Evolutionary conservation across 495 filamentous ascomycete species (phyloP).

Genomic region (Poronia punctata): DNA sequence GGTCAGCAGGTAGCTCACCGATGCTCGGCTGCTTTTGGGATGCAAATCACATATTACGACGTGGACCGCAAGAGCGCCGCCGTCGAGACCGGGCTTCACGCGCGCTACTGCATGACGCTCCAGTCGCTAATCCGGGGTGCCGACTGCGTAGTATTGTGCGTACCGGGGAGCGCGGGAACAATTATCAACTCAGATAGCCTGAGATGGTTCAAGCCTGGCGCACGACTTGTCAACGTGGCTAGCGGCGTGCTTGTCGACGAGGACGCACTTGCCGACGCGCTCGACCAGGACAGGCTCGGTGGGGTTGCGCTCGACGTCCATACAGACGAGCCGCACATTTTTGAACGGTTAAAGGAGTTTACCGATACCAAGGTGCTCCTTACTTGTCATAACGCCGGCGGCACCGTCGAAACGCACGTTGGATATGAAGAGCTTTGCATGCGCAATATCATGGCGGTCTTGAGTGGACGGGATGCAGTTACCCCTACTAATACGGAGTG

Average conservation of each 20-base stretch:
- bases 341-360: constrained; percentile 42
- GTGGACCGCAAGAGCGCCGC: constrained; percentile 46
- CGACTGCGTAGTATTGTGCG: constrained; percentile 64
- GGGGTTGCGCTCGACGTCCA: constrained; percentile 65
- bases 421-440: constrained; percentile 69
- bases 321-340: constrained; percentile 48
- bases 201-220: constrained; percentile 45
- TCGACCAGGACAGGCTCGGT: constrained; percentile 47
- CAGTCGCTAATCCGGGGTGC: constrained; percentile 45
- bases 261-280: constrained; percentile 55
- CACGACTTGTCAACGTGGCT: constrained; percentile 66
- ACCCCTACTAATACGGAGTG: constrained; percentile 60
- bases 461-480: constrained; percentile 46
- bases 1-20: constrained; percentile 59
- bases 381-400: constrained; percentile 65
- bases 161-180: constrained; percentile 51
- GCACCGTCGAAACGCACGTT: constrained; percentile 61
- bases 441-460: constrained; percentile 60
- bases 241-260: constrained; percentile 65
- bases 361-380: constrained; percentile 46
- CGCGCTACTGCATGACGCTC: constrained; percentile 45
- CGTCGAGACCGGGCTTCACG: constrained; percentile 38
- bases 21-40: constrained; percentile 48
- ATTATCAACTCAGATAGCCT: constrained; percentile 49
- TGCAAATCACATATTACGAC: constrained; percentile 65